Conservation (phyloP, 1,284 basidiomycete species). For the Waitea zeae region DNA sequence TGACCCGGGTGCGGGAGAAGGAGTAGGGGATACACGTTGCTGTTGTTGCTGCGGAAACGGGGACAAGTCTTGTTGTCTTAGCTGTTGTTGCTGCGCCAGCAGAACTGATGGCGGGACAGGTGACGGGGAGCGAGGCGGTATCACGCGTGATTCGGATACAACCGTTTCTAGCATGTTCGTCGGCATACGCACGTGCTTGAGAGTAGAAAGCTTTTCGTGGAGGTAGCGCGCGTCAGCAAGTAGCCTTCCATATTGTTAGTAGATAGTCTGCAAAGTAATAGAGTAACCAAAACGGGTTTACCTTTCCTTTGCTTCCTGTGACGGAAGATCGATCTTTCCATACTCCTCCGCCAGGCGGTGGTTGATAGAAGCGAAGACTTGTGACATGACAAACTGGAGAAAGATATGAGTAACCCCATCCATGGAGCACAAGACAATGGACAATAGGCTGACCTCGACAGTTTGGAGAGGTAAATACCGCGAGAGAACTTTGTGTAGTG, state of each 20-base stretch:
- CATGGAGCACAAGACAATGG: neutral
- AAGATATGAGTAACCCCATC: too few species aligned
- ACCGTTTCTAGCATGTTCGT: conserved; percentile 70
- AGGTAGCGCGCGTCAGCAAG: conserved; percentile 65
- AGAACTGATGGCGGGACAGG: conserved; percentile 18
- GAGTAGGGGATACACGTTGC: conserved; percentile 3
- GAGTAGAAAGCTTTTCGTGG: conserved; percentile 49
- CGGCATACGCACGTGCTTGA: conserved; percentile 52
- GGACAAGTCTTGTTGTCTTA: neutral
- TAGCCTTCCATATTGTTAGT: conserved; percentile 27
- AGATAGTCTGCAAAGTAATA: conserved; percentile 3
- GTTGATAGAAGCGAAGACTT: conserved; percentile 86
- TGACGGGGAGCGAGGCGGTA: conserved; percentile 13
- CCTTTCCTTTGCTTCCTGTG: conserved; percentile 70
- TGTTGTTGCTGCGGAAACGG: neutral
- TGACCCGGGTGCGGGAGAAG: conserved; percentile 4
- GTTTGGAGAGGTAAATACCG: conserved; percentile 69
- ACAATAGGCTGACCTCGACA: conserved; percentile 50
- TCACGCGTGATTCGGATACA: conserved; percentile 44
- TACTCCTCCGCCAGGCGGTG: conserved; percentile 78
- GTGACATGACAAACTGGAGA: conserved; percentile 74
- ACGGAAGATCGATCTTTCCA: conserved; percentile 61
- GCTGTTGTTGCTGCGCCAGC: conserved; percentile 6
- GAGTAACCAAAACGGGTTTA: conserved; percentile 17
- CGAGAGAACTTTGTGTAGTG: conserved; percentile 89